Conservation (phyloP, 2,329 filamentous ascomycete species). For the Colletotrichum somersetense region DNA sequence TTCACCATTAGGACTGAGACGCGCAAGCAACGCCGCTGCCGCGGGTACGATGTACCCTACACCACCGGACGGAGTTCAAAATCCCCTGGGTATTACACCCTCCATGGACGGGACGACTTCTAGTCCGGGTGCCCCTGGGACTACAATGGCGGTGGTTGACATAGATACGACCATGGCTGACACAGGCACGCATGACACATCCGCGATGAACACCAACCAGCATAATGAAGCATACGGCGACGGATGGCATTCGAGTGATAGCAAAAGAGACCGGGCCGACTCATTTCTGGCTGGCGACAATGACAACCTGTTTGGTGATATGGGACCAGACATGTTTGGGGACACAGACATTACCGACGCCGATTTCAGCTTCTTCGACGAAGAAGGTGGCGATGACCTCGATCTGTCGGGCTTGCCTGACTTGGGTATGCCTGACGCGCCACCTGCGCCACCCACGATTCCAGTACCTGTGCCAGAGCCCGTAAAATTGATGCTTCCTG, state of each 20-base stretch:
- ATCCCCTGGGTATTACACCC: slow-evolving; percentile 64
- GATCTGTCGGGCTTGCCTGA: slow-evolving; percentile 51
- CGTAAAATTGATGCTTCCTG: slow-evolving; percentile 39
- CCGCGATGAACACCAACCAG: slow-evolving; percentile 47
- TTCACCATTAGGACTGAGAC: slow-evolving; percentile 65
- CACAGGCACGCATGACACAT: slow-evolving; percentile 44
- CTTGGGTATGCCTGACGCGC: slow-evolving; percentile 43
- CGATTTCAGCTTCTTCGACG: slow-evolving; percentile 88
- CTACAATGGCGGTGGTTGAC: slow-evolving; percentile 47
- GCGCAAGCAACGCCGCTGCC: slow-evolving; percentile 60
- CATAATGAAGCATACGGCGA: slow-evolving; percentile 50
- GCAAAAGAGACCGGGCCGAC: slow-evolving; percentile 60
- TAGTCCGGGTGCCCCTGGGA: slow-evolving; percentile 64
- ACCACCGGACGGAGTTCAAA: slow-evolving; percentile 75
- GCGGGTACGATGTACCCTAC: slow-evolving; percentile 76
- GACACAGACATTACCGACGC: slow-evolving; percentile 83
- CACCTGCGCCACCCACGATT: slow-evolving; percentile 14
- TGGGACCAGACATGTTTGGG: slow-evolving; percentile 78
- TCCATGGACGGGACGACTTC: slow-evolving; percentile 68
- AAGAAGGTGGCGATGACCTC: slow-evolving; percentile 61
- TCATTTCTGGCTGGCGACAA: slow-evolving; percentile 60
- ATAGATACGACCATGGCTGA: slow-evolving; percentile 51
- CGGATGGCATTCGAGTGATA: slow-evolving; percentile 58
- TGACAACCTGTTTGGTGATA: slow-evolving; percentile 75
- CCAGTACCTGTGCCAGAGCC: slow-evolving; percentile 37